Conservation (phyloP, 768 basidiomycete genomes). For the Symmetrospora coprosmae region DNA sequence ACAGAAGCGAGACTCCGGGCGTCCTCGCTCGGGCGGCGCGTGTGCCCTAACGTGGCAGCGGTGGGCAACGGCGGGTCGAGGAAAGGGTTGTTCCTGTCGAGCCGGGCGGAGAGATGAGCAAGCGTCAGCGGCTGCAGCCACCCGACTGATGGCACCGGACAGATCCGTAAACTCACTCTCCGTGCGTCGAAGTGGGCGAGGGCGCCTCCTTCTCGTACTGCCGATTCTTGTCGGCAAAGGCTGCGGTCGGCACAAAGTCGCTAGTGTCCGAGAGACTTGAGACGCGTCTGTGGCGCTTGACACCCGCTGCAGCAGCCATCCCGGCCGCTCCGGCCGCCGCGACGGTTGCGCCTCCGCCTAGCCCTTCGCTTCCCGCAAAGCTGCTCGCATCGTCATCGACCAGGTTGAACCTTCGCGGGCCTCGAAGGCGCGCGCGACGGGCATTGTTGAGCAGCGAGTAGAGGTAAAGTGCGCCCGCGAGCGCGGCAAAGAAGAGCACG, state of each 20-base stretch:
- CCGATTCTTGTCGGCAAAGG: neutral
- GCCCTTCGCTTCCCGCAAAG: neutral
- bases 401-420: neutral
- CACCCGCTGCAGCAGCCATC: neutral
- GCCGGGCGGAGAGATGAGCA: neutral
- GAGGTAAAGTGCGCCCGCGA: neutral
- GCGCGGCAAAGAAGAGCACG: neutral
- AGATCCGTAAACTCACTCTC: neutral
- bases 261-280: neutral
- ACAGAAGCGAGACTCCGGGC: too few species aligned
- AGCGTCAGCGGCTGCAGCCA: too few species aligned
- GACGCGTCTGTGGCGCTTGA: neutral
- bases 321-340: neutral
- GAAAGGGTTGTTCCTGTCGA: conserved; percentile 11
- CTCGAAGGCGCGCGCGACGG: neutral
- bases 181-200: neutral
- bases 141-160: too few species aligned
- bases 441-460: neutral
- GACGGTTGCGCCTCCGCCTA: neutral
- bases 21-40: too few species aligned
- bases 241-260: neutral
- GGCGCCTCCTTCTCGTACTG: neutral
- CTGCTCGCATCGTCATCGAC: conserved; percentile 2
- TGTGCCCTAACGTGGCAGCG: too few species aligned
- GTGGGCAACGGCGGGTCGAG: conserved; percentile 11